Evolutionary conservation across 2,329 filamentous ascomycete species (phyloP), one percentile per base, ranked within the genome.

Genomic region (Fusarium chlamydosporum): DNA sequence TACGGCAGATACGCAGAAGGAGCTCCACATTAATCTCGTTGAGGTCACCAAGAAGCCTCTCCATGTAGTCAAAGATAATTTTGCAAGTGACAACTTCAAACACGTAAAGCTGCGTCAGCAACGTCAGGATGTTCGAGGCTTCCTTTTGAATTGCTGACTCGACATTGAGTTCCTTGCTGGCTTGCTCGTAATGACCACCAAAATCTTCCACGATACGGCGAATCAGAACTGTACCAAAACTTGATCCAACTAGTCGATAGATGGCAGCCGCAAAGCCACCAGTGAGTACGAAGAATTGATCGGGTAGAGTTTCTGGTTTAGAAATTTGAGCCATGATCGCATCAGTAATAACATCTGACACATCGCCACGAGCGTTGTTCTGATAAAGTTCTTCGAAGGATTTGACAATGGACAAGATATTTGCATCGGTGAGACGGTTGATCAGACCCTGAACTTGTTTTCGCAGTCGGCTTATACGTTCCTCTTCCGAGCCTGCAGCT

Each of bases 341-440:
- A 65, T 94, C 89, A 4, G 94, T 88, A 3, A 98, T 82, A 0
- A 89, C 91, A 1, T 92, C 90, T 1, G 93, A 97, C 45, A 97
- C 93, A 74, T 94, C 89, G 65, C 96, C 93, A n/a, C 96, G 89
- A 1, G 96, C 90, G 71, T 97, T 89, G 41, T 90, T 89, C 56
- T 90, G 87, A 76, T 98, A 99, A 2, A 98, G 82, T 64, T 90
- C 89, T 75, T 97, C 93, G 33, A 97, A 85, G 18, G 96, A 92
- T 42, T 87, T 86, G 5, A 97, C 82, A 54, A 98, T 97, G 3
- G 92, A 91, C 7, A 97, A 79, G 67, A 99, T 84, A 72, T 96
- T 98, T 37, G 93, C 89, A 76, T 98, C 95, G 0, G 96, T 97
- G 33, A 99, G 84, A 76, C 95, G 91, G 79, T 99, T 99, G 76